A percentile compares a stretch with the other conserved stretches of the same genome.
Evolutionary conservation across 805 yeast species (phyloP).

Genomic region (Dipodascopsis tothii): DNA sequence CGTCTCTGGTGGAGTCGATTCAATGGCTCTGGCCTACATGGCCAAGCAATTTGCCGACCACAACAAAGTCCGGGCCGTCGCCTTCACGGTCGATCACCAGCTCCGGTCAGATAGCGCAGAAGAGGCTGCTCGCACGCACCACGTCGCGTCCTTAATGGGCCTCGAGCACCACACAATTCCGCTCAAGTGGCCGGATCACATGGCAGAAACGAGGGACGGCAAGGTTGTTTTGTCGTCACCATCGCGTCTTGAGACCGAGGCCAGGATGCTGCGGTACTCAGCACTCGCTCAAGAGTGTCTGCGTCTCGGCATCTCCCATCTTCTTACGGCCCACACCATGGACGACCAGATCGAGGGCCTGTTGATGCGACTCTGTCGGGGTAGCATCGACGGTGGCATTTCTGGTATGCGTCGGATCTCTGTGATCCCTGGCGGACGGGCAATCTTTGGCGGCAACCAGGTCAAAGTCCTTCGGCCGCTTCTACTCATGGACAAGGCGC

Average conservation of each 20-base stretch:
- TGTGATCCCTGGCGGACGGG: slow-evolving; percentile 1
- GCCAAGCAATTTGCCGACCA: slow-evolving; percentile 34
- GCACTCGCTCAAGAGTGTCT: slow-evolving; percentile 40
- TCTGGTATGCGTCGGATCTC: slow-evolving; percentile 42
- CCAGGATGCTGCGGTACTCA: slow-evolving; percentile 48
- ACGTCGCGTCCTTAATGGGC: background rate
- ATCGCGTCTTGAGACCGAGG: slow-evolving; percentile 32
- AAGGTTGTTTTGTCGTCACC: background rate
- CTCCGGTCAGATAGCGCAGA: slow-evolving; percentile 41
- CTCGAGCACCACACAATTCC: slow-evolving; percentile 1
- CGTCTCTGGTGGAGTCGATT: slow-evolving; percentile 76
- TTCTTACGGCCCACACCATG: slow-evolving; percentile 59
- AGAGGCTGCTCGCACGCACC: slow-evolving; percentile 39
- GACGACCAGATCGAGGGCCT: slow-evolving; percentile 72
- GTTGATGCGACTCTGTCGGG: slow-evolving; percentile 43
- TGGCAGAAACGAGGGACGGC: background rate
- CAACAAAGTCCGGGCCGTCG: slow-evolving; percentile 29
- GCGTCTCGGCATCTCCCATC: slow-evolving; percentile 28
- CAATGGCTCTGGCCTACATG: slow-evolving; percentile 58
- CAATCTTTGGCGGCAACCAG: slow-evolving; percentile 4
- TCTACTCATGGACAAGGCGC: slow-evolving; percentile 39
- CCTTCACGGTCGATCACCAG: slow-evolving; percentile 62
- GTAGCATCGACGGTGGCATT: slow-evolving; percentile 50
- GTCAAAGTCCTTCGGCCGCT: slow-evolving; percentile 46
- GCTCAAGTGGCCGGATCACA: slow-evolving; percentile 2